Evolutionary conservation across 2,329 filamentous ascomycete genomes (phyloP), one percentile per base, ranked within the genome.

Genomic region (Cladosporium sp.): DNA sequence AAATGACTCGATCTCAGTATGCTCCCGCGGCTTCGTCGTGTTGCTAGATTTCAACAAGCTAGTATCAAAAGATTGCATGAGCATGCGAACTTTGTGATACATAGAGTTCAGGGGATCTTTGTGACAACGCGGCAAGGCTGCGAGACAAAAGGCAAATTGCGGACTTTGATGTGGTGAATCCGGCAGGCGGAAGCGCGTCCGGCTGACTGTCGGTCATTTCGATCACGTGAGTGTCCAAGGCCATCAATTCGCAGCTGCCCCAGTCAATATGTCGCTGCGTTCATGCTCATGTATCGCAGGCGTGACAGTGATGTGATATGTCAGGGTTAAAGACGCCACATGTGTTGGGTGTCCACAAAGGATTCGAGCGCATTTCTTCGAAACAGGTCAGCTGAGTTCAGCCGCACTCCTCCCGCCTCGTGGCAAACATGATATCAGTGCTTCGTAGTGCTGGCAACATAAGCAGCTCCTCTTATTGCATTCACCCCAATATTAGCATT

Each of bases 301-400:
- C 7, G 39, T 21, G 39, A 46, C 39, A n/a, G n/a, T 21, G 39
- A 46, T 46, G n/a, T 46, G 39, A 46, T 46, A 46, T 23, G n/a
- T 14, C 36, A 16, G 1, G 14, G 7, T n/a, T 7, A 18, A 5
- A 46, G n/a, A 21, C 39, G 39, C 39, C 39, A 46, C 39, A 46
- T 46, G 39, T 46, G 39, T 46, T 46, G 39, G 39, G 10, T 23
- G 39, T 5, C 8, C 39, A 30, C 18, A 8, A 32, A 54, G 26
- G 51, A 32, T 54, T 30, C 23, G 48, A 54, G 51, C 39, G 54
- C 30, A 34, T 36, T 39, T 25, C 11, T 23, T 34, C 21, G 32
- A 21, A 18, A 23, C 10, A 57, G 28, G 54, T 39, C 54, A 57
- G 54, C 54, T 57, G 54, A 57, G 54, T 16, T 57, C 54, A 57